These are phyloP conservation scores for Pythium dissotocum DNA, from an alignment of 352 stramenopile species.

Conservation along the genomic window DNA sequence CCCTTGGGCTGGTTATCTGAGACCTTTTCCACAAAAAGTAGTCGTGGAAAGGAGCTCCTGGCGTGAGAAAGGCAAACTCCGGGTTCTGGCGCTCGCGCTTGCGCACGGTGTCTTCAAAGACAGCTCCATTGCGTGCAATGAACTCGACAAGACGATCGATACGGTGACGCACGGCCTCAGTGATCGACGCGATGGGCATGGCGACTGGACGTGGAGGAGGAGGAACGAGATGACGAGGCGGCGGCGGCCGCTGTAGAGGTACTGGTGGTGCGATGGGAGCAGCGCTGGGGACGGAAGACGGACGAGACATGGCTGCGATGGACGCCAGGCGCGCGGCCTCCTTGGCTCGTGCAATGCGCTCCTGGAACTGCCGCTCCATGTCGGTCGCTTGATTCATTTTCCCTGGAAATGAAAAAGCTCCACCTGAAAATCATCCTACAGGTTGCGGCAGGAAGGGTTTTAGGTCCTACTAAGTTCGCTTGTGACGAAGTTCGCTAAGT, in stretches of 20 bases:
- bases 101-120: constrained; percentile 50
- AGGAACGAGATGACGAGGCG: constrained; percentile 1
- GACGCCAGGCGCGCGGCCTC: constrained; percentile 54
- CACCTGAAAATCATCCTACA: too few relatives aligned
- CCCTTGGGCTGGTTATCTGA: constrained; percentile 15
- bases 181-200: constrained; percentile 21
- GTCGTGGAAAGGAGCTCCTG: constrained; percentile 43
- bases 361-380: constrained; percentile 42
- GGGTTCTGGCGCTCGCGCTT: constrained; percentile 54
- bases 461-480: too few relatives aligned
- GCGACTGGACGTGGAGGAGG: constrained; percentile 14
- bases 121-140: constrained; percentile 51
- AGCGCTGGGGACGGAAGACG: background rate
- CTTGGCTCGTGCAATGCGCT: constrained; percentile 55
- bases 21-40: constrained; percentile 58
- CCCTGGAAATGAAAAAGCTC: background rate
- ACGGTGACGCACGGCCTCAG: constrained; percentile 44
- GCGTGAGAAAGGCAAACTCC: constrained; percentile 53
- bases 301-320: constrained; percentile 38
- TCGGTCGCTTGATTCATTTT: constrained; percentile 1
- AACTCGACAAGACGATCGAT: constrained; percentile 67
- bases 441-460: too few relatives aligned
- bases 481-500: too few relatives aligned
- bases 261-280: background rate
- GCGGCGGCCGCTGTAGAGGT: constrained; percentile 4